Evolutionary conservation across 2,329 filamentous ascomycete species (phyloP), one percentile per base, ranked within the genome.

Genomic region (Exserohilum rostratum): DNA sequence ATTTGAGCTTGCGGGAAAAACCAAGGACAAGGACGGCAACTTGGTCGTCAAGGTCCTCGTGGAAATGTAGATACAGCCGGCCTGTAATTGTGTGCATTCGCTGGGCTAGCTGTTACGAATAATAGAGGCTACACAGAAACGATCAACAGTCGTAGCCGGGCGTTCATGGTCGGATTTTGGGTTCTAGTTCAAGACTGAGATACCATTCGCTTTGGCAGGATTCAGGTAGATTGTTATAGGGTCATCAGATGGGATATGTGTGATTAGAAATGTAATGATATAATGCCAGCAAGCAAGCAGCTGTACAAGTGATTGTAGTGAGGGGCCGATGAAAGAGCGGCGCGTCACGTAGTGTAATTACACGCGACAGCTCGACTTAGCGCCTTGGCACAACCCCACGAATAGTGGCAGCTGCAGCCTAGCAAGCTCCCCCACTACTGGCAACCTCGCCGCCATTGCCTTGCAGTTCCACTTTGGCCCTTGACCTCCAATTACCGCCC

Each of bases 11-110:
- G 81, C 81, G 15, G 79, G 78, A 1, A 80, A 76, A 54, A 82
- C 81, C 0, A 72, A 78, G 13, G 82, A 84, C 69, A 79, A 82
- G 52, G 72, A 78, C 5, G 82, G 82, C 0, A 79, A 76, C 27
- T 75, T 83, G 9, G 81, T 84, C 15, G 76, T 85, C 2, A 85
- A 85, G 67, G 82, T 84, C 3, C 65, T 75, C 6, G 63, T 74
- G 13, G 72, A 75, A 46, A 62, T 64, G 56, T 74, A 54, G 56
- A 46, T 15, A 22, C 17, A 15, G 33, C 18, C 20, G 34, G 40
- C 29, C 17, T 43, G 25, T 30, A 51, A 52, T 50, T 46, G 20
- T 54, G 38, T 55, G 46, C 40, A 43, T 47, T 50, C 25, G 38
- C 30, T 39, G 29, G 48, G 27, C 31, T 18, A 33, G 15, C 30